Evolutionary conservation across 305 asterid species (phyloP).

Genomic region (Fraxinus velutina): DNA sequence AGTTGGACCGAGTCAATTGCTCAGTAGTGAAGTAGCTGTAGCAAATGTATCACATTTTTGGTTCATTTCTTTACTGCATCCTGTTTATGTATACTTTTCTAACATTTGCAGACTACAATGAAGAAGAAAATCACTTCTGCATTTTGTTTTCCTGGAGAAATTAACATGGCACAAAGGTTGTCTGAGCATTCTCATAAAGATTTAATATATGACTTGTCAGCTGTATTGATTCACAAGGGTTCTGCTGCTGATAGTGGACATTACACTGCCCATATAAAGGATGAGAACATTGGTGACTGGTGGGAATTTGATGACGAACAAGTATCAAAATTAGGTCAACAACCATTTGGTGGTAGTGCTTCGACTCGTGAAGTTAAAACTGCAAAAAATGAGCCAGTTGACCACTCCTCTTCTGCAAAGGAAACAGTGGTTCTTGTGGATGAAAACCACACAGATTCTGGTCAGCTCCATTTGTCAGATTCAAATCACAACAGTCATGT

Average conservation of each 20-base stretch:
- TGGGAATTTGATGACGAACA: constrained; percentile 98
- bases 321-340: constrained; percentile 74
- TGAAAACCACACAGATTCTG: constrained; percentile 37
- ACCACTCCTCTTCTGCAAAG: constrained; percentile 41
- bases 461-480: constrained; percentile 38
- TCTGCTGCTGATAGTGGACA: constrained; percentile 97
- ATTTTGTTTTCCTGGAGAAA: constrained; percentile 76
- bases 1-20: constrained; percentile 16
- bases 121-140: constrained; percentile 91
- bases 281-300: constrained; percentile 79
- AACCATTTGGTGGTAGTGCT: constrained; percentile 65
- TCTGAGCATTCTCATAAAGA: constrained; percentile 56
- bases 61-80: constrained; percentile 19
- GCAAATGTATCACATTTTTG: constrained; percentile 21
- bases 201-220: constrained; percentile 78
- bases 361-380: constrained; percentile 49
- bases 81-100: constrained; percentile 27
- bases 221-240: constrained; percentile 94
- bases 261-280: constrained; percentile 87
- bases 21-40: constrained; percentile 16
- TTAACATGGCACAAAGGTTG: constrained; percentile 70
- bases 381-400: constrained; percentile 41
- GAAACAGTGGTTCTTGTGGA: constrained; percentile 34
- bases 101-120: constrained; percentile 75
- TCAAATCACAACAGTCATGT: constrained; percentile 41